phyloP scores from a whole-genome alignment of 176 grass and related monocot species.

The Carex pumila region DNA sequence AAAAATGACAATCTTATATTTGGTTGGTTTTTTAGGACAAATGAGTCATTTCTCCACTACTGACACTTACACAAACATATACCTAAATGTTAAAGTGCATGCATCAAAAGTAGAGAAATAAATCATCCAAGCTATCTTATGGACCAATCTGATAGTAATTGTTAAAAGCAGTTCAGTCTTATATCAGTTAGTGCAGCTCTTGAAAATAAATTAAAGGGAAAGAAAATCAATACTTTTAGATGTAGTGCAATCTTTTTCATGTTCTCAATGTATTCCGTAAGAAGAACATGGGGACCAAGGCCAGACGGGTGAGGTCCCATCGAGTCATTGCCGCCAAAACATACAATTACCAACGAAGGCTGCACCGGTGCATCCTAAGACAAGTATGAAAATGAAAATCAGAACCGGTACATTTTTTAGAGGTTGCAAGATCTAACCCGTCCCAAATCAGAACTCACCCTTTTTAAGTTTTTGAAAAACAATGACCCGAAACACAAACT shows the following conservation, averaged over 20 bases:
- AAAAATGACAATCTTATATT: too few species aligned
- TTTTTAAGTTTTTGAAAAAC: not conserved
- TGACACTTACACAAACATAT: too few species aligned
- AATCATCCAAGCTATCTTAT: too few species aligned
- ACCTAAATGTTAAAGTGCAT: too few species aligned
- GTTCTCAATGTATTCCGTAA: conserved; percentile 75
- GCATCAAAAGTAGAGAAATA: too few species aligned
- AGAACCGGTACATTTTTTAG: not conserved
- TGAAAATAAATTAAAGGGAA: not conserved
- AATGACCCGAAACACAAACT: not conserved
- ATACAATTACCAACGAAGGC: conserved; percentile 78
- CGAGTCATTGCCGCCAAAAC: conserved; percentile 89
- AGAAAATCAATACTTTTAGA: conserved; percentile 50
- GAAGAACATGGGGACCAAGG: conserved; percentile 74
- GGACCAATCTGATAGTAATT: too few species aligned
- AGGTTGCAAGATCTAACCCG: not conserved
- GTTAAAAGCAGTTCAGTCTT: conserved; percentile 1
- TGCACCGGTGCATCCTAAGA: conserved; percentile 44
- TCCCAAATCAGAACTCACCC: not conserved
- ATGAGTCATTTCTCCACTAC: too few species aligned
- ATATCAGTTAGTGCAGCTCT: not conserved
- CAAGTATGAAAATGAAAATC: conserved; percentile 12
- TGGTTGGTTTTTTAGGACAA: too few species aligned
- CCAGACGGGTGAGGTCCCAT: conserved; percentile 53
- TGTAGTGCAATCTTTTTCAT: conserved; percentile 71